A percentile compares a stretch with the other conserved stretches of the same genome.
Conservation (phyloP, 2,329 filamentous ascomycete species). For the Chaetomiaceae sp. region DNA sequence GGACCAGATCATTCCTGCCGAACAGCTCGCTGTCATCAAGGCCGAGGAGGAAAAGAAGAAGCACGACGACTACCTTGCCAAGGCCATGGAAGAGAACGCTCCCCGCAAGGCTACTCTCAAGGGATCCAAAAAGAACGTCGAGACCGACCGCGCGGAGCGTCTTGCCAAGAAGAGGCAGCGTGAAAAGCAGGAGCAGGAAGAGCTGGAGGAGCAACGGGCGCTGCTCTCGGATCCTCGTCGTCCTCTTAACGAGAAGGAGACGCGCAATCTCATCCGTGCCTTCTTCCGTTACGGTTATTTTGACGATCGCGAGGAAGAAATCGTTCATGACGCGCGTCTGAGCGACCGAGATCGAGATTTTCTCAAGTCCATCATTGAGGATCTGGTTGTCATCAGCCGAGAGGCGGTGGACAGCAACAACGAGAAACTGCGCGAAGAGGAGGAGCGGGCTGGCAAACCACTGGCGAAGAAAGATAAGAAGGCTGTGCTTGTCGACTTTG, state of each 20-base stretch:
- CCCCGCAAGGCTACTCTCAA: constrained; percentile 67
- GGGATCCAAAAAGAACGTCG: constrained; percentile 43
- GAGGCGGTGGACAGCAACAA: constrained; percentile 61
- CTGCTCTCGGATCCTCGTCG: constrained; percentile 76
- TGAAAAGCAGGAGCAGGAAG: constrained; percentile 63
- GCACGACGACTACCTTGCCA: constrained; percentile 74
- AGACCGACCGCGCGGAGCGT: constrained; percentile 58
- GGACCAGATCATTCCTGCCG: constrained; percentile 97
- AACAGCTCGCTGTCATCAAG: constrained; percentile 84
- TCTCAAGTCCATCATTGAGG: constrained; percentile 66
- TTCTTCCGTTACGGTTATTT: constrained; percentile 89
- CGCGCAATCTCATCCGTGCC: constrained; percentile 81
- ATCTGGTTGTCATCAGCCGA: constrained; percentile 57
- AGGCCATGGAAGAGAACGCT: constrained; percentile 76
- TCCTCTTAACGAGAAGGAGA: constrained; percentile 88
- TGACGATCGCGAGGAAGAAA: constrained; percentile 79
- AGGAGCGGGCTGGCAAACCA: constrained; percentile 73
- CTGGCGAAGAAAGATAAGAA: constrained; percentile 97
- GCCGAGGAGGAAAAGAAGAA: constrained; percentile 79
- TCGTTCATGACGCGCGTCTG: constrained; percentile 80
- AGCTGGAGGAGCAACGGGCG: constrained; percentile 67
- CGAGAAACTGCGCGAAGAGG: constrained; percentile 68
- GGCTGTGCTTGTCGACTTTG: constrained; percentile 90
- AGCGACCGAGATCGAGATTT: constrained; percentile 76
- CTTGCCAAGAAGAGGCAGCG: constrained; percentile 60